Conservation (phyloP, 768 basidiomycete species). For the Lentinula detonsa region DNA sequence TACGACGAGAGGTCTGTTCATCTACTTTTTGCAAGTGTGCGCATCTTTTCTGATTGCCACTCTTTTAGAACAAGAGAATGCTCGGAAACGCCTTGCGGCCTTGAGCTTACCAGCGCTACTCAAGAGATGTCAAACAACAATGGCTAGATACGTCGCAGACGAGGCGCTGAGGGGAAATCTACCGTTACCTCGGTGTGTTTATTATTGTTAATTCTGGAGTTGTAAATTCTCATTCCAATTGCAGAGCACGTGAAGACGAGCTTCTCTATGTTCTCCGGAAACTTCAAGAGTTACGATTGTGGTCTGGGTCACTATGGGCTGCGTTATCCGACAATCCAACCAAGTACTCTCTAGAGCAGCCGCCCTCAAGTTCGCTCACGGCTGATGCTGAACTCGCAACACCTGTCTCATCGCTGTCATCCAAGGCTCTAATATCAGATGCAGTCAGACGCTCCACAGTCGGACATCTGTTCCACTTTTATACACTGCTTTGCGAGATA, state of each 20-base stretch:
- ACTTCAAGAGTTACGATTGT: constrained; percentile 65
- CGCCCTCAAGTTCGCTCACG: constrained; percentile 22
- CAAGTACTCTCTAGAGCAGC: constrained; percentile 44
- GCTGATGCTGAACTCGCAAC: neutral
- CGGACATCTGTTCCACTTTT: constrained; percentile 88
- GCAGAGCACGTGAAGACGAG: constrained; percentile 86
- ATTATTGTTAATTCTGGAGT: neutral
- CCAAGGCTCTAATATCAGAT: constrained; percentile 57
- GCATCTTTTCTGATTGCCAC: neutral
- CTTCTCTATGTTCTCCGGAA: constrained; percentile 78
- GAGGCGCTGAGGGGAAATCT: constrained; percentile 77
- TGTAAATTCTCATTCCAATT: neutral
- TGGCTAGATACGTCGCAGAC: constrained; percentile 79
- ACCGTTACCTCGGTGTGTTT: constrained; percentile 75
- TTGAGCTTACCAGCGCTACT: constrained; percentile 68
- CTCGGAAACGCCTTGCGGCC: constrained; percentile 64
- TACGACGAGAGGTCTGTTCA: constrained; percentile 44
- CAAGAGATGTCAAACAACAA: constrained; percentile 62
- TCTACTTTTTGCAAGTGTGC: neutral
- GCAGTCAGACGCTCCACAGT: constrained; percentile 68
- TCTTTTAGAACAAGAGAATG: constrained; percentile 49
- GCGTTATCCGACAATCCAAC: constrained; percentile 64
- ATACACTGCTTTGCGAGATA: constrained; percentile 73
- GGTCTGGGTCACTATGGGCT: constrained; percentile 74
- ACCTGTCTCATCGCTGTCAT: constrained; percentile 11